phyloP scores from a whole-genome alignment of 176 grass and related monocot species.

The Cymbopogon citratus region DNA sequence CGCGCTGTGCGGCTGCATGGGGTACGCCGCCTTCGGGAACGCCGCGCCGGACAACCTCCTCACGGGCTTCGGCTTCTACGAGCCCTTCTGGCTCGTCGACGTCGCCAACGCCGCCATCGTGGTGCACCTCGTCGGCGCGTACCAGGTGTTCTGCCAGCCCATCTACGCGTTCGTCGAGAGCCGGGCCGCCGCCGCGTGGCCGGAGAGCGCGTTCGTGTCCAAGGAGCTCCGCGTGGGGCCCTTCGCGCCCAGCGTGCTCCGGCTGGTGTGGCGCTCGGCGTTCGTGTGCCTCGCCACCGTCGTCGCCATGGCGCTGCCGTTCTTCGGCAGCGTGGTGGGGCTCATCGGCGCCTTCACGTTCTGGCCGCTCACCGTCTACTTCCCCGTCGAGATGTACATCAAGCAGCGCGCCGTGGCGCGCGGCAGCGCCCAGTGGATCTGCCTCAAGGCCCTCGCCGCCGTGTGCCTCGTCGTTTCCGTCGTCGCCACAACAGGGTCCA shows the following conservation, averaged over 20 bases:
- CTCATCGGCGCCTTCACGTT: constrained; percentile 65
- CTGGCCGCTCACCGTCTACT: constrained; percentile 69
- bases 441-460: constrained; percentile 37
- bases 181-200: constrained; percentile 34
- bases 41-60: constrained; percentile 55
- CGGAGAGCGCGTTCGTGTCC: constrained; percentile 38
- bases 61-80: constrained; percentile 71
- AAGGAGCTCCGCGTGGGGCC: constrained; percentile 33
- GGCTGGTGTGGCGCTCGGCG: constrained; percentile 39
- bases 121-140: constrained; percentile 57
- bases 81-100: constrained; percentile 70
- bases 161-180: constrained; percentile 61
- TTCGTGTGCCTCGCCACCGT: constrained; percentile 49
- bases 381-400: constrained; percentile 80
- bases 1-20: constrained; percentile 62
- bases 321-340: constrained; percentile 63
- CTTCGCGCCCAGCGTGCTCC: constrained; percentile 36
- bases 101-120: constrained; percentile 68
- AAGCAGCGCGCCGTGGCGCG: constrained; percentile 37
- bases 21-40: constrained; percentile 68
- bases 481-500: constrained; percentile 38
- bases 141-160: constrained; percentile 68
- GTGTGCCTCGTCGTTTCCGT: constrained; percentile 35
- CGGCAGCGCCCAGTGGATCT: constrained; percentile 27
- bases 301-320: constrained; percentile 53